Base-by-base conservation (phyloP, 202 grass and related monocot genomes). In the Elaeis oleifera region DNA sequence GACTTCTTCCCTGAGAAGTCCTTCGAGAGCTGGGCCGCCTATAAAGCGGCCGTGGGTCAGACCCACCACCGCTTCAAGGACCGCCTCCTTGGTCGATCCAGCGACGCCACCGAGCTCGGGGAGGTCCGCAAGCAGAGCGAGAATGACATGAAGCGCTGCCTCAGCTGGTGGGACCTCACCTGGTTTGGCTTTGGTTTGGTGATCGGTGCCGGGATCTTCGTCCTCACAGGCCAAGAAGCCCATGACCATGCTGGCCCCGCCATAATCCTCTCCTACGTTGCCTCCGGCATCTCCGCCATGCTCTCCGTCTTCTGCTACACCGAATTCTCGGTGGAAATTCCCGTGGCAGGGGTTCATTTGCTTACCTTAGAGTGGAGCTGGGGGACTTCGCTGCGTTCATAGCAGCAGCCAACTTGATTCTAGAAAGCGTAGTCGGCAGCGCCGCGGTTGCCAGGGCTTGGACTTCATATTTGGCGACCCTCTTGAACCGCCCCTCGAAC, bases 1-100 rank as follows among this genome's bases (percentile, higher is more conserved):
- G 94, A 97, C 51, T 92, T 97, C 77, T 89, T 92, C 85, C 94
- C 94, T 5, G 94, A 97, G 79, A 85, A 84, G 3, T 97, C 94
- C 44, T 97, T 97, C 69, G 61, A 79, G 67, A 92, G 79, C 82
- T 97, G 84, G 88, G 49, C 73, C 20, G 53, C 82, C 1, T 97
- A 97, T 72, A 25, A 69, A 1, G 20, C 72, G 0, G 94, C 94
- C 28, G 69, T 89, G 56, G 0, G n/a, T 9, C 65, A 79, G 54
- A 89, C 88, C 0, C 84, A 75, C 0, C 39, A 68, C 6, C 71
- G 88, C 11, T 66, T 97, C 69, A 61, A 58, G 0, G 92, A 97
- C 77, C 84, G 81, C 58, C 61, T 92, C 44, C 23, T 67, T 7
- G 82, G 82, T 14, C 94, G 88, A n/a, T 97, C 94, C 60, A 79